A percentile compares a stretch with the other conserved stretches of the same genome.
These are phyloP conservation scores for Neofusicoccum sp. DNA, from an alignment of 2,329 filamentous ascomycete genomes.

Conservation along the genomic window DNA sequence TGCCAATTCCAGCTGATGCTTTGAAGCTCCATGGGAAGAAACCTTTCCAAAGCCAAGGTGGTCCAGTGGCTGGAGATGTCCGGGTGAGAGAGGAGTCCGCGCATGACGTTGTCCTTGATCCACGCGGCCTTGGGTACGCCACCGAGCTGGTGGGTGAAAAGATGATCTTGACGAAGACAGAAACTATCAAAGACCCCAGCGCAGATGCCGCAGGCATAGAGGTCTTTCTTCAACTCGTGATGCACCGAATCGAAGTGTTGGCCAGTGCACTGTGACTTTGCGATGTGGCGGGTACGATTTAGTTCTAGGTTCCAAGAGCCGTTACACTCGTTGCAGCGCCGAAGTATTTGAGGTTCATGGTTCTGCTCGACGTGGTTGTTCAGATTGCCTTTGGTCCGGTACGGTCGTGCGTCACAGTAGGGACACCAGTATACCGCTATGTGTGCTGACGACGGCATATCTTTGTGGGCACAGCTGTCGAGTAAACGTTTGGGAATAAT, in stretches of 20 bases:
- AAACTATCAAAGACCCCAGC: not conserved
- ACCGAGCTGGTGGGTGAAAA: not conserved
- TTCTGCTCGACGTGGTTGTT: not conserved
- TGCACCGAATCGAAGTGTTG: not conserved
- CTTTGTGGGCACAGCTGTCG: no score
- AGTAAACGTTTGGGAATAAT: no score
- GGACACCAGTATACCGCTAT: not conserved
- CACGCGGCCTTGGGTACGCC: not conserved
- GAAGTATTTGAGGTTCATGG: not conserved
- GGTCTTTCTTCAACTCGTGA: not conserved
- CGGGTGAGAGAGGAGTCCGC: not conserved
- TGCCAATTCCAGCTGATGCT: not conserved
- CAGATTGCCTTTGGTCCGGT: not conserved
- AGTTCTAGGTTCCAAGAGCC: not conserved
- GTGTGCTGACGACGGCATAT: no score
- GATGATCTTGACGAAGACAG: not conserved
- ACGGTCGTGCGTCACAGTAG: not conserved
- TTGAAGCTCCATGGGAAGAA: not conserved
- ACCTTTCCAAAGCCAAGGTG: not conserved
- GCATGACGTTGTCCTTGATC: not conserved
- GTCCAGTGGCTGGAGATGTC: not conserved
- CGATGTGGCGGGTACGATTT: not conserved
- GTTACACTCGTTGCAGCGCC: not conserved
- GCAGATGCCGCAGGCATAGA: not conserved
- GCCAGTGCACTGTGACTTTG: not conserved